A percentile compares a stretch with the other conserved stretches of the same genome.
phyloP scores from a whole-genome alignment of 306 rosid species.

The Astragalus glycyphyllos region DNA sequence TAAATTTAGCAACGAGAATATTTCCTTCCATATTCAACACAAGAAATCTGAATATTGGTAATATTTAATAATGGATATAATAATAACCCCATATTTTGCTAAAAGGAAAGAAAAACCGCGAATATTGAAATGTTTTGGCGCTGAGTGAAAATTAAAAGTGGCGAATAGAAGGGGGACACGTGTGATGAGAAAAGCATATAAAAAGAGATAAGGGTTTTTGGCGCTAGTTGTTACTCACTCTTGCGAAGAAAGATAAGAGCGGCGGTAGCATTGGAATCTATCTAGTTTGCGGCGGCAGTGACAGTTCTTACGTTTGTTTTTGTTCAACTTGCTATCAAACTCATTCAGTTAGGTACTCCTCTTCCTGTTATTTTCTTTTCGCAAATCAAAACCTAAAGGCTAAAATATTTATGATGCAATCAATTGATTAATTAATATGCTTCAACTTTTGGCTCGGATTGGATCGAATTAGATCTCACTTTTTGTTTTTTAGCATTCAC shows the following conservation, averaged over 20 bases:
- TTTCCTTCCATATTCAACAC: background rate
- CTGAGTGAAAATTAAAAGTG: background rate
- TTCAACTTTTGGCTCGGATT: background rate
- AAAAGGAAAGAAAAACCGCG: background rate
- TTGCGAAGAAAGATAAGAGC: too few relatives aligned
- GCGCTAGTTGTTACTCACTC: too few relatives aligned
- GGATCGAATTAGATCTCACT: background rate
- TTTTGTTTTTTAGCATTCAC: background rate
- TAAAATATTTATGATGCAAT: background rate
- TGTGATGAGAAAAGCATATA: background rate
- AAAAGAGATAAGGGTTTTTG: background rate
- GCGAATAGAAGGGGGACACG: slow-evolving; percentile 34
- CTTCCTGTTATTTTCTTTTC: background rate
- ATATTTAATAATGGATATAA: background rate
- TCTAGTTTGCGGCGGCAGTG: background rate
- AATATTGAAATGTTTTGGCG: background rate
- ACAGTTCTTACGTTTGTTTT: background rate
- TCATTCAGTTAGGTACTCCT: background rate
- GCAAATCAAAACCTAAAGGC: background rate
- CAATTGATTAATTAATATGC: background rate
- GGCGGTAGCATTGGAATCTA: background rate
- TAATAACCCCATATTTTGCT: background rate
- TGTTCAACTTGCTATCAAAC: background rate
- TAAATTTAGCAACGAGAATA: background rate
- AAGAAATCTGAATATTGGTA: background rate